Evolutionary conservation across 2,329 filamentous ascomycete genomes (phyloP), one percentile per base, ranked within the genome.

Genomic region (Phoma sp.): DNA sequence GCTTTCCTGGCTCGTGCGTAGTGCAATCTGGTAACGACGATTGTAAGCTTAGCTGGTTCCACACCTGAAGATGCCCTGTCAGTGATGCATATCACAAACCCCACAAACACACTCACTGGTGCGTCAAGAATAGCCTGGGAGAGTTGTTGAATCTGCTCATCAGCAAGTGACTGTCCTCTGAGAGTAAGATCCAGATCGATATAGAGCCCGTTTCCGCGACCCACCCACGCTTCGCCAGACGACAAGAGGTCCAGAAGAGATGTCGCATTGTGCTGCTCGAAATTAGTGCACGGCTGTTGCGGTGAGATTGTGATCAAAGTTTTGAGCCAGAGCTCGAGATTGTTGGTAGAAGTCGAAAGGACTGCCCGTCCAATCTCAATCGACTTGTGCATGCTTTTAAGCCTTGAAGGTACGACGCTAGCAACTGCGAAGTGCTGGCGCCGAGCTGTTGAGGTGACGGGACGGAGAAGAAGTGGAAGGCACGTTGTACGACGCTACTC

Each of bases 331-430:
- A 76, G 70, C 62, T 75, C 70, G 27, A 72, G 54, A 31, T 68
- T 45, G 8, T 60, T 54, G 27, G 48, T 52, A 15, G 68, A 52
- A 24, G 63, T 63, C 33, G 57, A 60, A 17, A 76, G 57, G 37
- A 75, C 72, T 27, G 72, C 71, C 41, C 70, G 67, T 49, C 73
- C 74, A 31, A 76, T 58, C 54, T 76, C 71, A 17, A 73, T 27
- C 21, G 64, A 66, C 39, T 55, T 63, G 41, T 53, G 49, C 71
- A 74, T 75, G 21, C 21, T 51, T 39, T 44, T 41, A 43, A 43
- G 50, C 22, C 39, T 44, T 44, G 24, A 38, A 39, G 19, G 47
- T 29, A 43, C 24, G 44, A 51, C 15, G 39, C 45, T 48, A 58
- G 49, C 13, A 33, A 24, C 36, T 44, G 31, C 29, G 10, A 32